Base-by-base conservation (phyloP, 202 grass and related monocot species). In the Dendrocalamus latiflorus region DNA sequence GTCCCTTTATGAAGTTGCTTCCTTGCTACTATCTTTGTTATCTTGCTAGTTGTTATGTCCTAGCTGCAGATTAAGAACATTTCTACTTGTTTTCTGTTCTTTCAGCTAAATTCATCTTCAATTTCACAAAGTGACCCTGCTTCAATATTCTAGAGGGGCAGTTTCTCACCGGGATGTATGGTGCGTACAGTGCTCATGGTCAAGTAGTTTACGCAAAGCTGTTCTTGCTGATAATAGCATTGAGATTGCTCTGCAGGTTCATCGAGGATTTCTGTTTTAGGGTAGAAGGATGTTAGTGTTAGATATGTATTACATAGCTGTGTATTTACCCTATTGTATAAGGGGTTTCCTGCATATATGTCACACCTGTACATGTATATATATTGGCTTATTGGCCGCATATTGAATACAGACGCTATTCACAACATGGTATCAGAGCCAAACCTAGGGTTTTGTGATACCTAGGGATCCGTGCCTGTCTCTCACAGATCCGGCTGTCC, bases 241-340 rank as follows among this genome's bases (percentile, higher is more conserved):
- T 17, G 45, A 62, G 28, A 43, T 78, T 56, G 42, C 25, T 47
- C 38, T 65, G 75, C 84, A 87, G 88, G 80, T 87, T 76, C 51
- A 50, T 51, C 14, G 68, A 70, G 30, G 26, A 69, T 80, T 60
- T 78, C 26, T 49, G 54, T 69, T 37, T 68, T 86, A 83, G 88
- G 83, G 44, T 90, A 83, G 84, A 83, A 44, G 48, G 68, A 83
- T 80, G 75, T 30, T 30, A 30, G 28, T 30, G 28, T 30, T 30
- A 30, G 28, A 30, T 30, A 30, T 30, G 28, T 30, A 30, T 30
- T 30, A 30, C 2, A 30, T 30, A 30, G 28, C 28, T 30, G 28
- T 30, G 28, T 30, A 30, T 30, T 30, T 30, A 30, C 2, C 0
- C 28, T 30, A 30, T 30, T 30, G 28, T 30, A 30, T 30, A 2